Evolutionary conservation across 805 yeast species (phyloP).

Genomic region (Candida oleophila): DNA sequence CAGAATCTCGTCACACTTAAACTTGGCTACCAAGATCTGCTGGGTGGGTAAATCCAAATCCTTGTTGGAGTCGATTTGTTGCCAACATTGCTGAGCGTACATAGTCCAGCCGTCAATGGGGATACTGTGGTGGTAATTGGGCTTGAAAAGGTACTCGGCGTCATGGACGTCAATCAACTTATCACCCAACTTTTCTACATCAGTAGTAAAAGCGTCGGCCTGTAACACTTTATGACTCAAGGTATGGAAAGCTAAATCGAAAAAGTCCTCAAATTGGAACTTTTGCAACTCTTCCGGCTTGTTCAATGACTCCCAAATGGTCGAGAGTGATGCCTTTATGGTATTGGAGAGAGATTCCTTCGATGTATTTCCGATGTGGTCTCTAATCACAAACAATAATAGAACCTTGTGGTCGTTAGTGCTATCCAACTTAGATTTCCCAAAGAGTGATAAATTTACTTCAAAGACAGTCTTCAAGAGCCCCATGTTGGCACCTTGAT

Average conservation of each 20-base stretch:
- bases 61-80: constrained; percentile 87
- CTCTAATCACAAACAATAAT: constrained; percentile 85
- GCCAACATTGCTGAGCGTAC: constrained; percentile 91
- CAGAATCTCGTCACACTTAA: constrained; percentile 89
- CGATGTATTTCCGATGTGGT: constrained; percentile 87
- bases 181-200: constrained; percentile 63
- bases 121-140: constrained; percentile 74
- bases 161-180: constrained; percentile 44
- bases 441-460: constrained; percentile 85
- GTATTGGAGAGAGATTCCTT: constrained; percentile 67
- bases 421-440: constrained; percentile 42
- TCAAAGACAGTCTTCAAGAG: constrained; percentile 93
- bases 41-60: constrained; percentile 97
- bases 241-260: constrained; percentile 79
- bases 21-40: constrained; percentile 90
- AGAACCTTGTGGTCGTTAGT: constrained; percentile 57
- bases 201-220: constrained; percentile 63
- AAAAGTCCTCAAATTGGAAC: constrained; percentile 66
- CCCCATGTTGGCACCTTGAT: constrained; percentile 98
- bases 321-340: constrained; percentile 64
- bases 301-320: constrained; percentile 74
- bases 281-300: constrained; percentile 68
- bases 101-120: constrained; percentile 97
- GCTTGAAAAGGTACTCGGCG: constrained; percentile 51
- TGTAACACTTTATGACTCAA: constrained; percentile 84